Evolutionary conservation across 139 green algal genomes (phyloP), one percentile per base, ranked within the genome.

Genomic region (Parachlorella kessleri): DNA sequence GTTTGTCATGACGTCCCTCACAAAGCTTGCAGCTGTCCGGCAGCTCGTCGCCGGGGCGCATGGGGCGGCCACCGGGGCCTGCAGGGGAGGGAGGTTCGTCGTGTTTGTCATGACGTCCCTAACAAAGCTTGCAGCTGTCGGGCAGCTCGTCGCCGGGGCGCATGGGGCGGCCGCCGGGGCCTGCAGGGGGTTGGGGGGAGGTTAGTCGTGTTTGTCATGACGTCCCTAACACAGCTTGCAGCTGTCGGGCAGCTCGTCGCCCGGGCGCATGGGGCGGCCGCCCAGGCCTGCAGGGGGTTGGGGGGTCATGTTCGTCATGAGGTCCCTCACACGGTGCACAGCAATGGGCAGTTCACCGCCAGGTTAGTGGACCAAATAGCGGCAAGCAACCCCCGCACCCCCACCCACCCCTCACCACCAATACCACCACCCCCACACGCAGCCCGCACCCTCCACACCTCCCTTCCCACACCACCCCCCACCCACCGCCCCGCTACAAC

Each of bases 141-240:
- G 87, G 89, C 37, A 91, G 70, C 6, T 92, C 89, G 42, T 91
- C 77, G 21, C 83, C 84, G 7, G 84, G 83, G 18, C 81, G 79
- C 18, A 3, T 24, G 6, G 54, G 59, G 26, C 55, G 72, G 66
- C 76, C 26, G 14, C 14, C 21, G 48, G n/a, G 9, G 26, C 69
- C 54, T 54, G 42, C 65, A 79, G 9, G 42, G 1, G 48, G n/a
- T n/a, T n/a, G n/a, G n/a, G n/a, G 48, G 48, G 48, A 59, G 48
- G n/a, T n/a, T n/a, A n/a, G n/a, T n/a, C n/a, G n/a, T n/a, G n/a
- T n/a, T n/a, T n/a, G n/a, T n/a, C n/a, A n/a, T n/a, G 48, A 59
- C 48, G 21, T 59, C 90, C 92, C n/a, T 98, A 86, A 70, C 95
- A 98, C 63, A 98, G 81, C 84, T 94, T 93, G 81, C 79, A 89